Evolutionary conservation across 2,329 filamentous ascomycete species (phyloP).

Genomic region (Cordyceps farinosa): DNA sequence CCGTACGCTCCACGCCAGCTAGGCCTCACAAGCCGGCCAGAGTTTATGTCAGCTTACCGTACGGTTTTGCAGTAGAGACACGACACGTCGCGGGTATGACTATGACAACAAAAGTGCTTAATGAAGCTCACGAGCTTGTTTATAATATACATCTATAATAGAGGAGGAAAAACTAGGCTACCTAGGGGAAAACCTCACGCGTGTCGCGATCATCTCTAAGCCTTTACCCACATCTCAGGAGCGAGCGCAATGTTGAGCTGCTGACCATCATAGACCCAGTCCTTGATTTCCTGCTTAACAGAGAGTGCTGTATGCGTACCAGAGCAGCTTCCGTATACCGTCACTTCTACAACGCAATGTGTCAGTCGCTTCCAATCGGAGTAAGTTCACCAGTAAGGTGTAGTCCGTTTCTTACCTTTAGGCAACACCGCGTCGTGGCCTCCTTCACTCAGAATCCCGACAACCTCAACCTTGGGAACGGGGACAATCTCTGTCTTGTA

Average conservation of each 20-base stretch:
- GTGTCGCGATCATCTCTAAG: neutral
- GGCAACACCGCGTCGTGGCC: neutral
- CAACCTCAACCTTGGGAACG: slow-evolving; percentile 77
- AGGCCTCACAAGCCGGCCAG: no score
- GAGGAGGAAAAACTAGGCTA: no score
- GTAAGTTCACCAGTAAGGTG: no score
- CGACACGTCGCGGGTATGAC: no score
- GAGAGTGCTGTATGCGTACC: neutral
- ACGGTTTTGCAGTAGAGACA: no score
- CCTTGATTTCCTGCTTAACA: neutral
- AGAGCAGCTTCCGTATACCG: neutral
- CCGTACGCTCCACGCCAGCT: no score
- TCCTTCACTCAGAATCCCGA: neutral
- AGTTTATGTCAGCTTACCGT: no score
- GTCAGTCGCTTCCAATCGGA: neutral
- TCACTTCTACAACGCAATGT: neutral
- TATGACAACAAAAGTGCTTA: no score
- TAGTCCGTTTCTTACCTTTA: neutral
- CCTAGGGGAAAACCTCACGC: no score
- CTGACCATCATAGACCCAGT: neutral
- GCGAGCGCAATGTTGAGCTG: neutral
- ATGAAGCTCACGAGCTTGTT: no score
- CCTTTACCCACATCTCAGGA: neutral
- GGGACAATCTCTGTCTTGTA: slow-evolving; percentile 83
- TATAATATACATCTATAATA: no score